Percentiles rank a stretch among this genome's conserved stretches.
Evolutionary conservation across 495 filamentous ascomycete species (phyloP).

Genomic region (Schizothecium vesticola): DNA sequence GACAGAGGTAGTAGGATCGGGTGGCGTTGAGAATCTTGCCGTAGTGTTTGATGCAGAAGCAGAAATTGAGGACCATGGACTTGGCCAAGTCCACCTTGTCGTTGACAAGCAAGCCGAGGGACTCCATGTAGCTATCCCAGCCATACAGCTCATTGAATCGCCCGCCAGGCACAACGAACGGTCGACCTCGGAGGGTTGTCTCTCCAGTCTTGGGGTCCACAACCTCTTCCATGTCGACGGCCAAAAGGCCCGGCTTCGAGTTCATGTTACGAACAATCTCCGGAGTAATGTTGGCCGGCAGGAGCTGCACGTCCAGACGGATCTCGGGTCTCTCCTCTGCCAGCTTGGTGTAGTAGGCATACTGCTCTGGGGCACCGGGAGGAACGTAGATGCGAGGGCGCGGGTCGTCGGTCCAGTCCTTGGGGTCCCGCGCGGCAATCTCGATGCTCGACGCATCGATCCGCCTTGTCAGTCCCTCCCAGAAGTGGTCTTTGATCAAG

Average conservation of each 20-base stretch:
- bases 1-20: constrained; percentile 85
- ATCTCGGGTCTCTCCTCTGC: constrained; percentile 71
- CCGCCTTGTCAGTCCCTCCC: constrained; percentile 77
- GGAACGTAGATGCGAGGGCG: constrained; percentile 91
- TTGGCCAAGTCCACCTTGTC: constrained; percentile 80
- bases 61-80: constrained; percentile 91
- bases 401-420: constrained; percentile 85
- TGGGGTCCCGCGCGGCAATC: constrained; percentile 76
- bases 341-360: constrained; percentile 77
- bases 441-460: constrained; percentile 89
- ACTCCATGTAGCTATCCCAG: constrained; percentile 98
- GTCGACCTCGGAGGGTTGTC: constrained; percentile 67
- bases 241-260: constrained; percentile 78
- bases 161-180: constrained; percentile 93
- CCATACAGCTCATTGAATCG: constrained; percentile 96
- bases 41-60: constrained; percentile 96
- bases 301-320: constrained; percentile 74
- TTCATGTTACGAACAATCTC: constrained; percentile 70
- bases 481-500: constrained; percentile 82
- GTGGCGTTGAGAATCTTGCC: constrained; percentile 97
- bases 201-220: constrained; percentile 58
- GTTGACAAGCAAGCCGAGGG: constrained; percentile 75
- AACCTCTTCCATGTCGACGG: constrained; percentile 78
- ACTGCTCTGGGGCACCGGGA: constrained; percentile 74
- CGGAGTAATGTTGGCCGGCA: constrained; percentile 68